Percentiles rank a stretch among this genome's conserved stretches.
Conservation (phyloP, 139 green algal genomes). For the Coccomyxa sp. region DNA sequence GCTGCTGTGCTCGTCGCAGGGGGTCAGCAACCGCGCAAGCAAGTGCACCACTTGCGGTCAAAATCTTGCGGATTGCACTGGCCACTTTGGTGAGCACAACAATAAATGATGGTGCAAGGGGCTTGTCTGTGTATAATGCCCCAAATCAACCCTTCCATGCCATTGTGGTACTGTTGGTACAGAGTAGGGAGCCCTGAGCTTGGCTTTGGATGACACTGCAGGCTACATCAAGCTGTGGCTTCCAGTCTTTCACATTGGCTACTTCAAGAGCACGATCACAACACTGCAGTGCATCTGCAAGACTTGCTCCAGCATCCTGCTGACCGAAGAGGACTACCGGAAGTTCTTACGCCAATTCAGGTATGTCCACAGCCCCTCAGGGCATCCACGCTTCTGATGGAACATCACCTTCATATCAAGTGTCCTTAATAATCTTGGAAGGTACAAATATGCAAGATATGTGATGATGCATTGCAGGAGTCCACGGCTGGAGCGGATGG, state of each 20-base stretch:
- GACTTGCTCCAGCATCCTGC: constrained; percentile 83
- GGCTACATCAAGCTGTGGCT: constrained; percentile 95
- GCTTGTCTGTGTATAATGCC: not conserved
- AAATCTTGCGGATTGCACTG: constrained; percentile 87
- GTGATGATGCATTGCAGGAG: not conserved
- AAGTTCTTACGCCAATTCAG: constrained; percentile 33
- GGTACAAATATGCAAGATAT: too few species aligned
- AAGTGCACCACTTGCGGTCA: constrained; percentile 89
- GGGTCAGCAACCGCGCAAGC: constrained; percentile 72
- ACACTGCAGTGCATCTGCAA: constrained; percentile 99
- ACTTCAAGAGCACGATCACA: constrained; percentile 86
- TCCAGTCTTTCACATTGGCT: constrained; percentile 98
- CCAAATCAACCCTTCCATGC: too few species aligned
- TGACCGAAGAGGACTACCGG: constrained; percentile 68
- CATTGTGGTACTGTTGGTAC: not conserved
- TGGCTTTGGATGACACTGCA: constrained; percentile 1
- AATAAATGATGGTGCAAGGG: not conserved
- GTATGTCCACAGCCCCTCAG: not conserved
- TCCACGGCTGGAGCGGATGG: constrained; percentile 68
- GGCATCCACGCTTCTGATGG: too few species aligned
- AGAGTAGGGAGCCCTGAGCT: too few species aligned
- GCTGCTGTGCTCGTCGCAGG: constrained; percentile 26
- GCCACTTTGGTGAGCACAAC: constrained; percentile 80
- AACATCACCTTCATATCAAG: too few species aligned
- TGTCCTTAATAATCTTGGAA: too few species aligned